Evolutionary conservation across 345 rosid genomes (phyloP).

Genomic region (Theobroma cacao): DNA sequence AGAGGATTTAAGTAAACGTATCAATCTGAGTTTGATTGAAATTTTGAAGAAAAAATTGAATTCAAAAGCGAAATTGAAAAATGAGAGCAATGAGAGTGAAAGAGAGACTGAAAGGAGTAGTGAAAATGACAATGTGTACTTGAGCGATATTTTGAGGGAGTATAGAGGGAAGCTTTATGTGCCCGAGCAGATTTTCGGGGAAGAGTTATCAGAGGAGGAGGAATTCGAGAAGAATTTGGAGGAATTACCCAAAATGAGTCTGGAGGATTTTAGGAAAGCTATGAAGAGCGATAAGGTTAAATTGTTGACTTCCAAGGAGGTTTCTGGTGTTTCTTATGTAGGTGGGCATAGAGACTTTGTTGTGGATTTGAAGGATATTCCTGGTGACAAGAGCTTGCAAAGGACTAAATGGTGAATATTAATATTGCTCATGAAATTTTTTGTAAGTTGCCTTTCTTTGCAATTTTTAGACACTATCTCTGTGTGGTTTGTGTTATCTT

Average conservation of each 20-base stretch:
- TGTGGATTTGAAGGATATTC: conserved; percentile 82
- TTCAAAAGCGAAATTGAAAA: conserved; percentile 30
- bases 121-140: conserved; percentile 46
- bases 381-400: conserved; percentile 80
- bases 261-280: conserved; percentile 70
- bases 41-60: conserved; percentile 40
- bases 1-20: conserved; percentile 41
- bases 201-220: conserved; percentile 70
- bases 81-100: conserved; percentile 19
- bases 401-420: conserved; percentile 75
- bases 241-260: conserved; percentile 68
- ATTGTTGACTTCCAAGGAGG: conserved; percentile 72
- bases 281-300: conserved; percentile 61
- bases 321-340: conserved; percentile 21
- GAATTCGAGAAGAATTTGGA: conserved; percentile 56
- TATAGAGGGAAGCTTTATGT: conserved; percentile 85
- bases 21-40: conserved; percentile 40
- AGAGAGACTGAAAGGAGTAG: conserved; percentile 19
- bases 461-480: background rate
- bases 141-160: conserved; percentile 78
- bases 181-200: conserved; percentile 81
- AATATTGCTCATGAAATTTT: background rate
- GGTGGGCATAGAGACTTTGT: conserved; percentile 50
- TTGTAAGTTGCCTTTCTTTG: conserved; percentile 4
- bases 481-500: conserved; percentile 6